Percentiles rank a stretch among this genome's conserved stretches.
phyloP scores from a whole-genome alignment of 2,329 filamentous ascomycete genomes.

The Sphaerulina musiva region DNA sequence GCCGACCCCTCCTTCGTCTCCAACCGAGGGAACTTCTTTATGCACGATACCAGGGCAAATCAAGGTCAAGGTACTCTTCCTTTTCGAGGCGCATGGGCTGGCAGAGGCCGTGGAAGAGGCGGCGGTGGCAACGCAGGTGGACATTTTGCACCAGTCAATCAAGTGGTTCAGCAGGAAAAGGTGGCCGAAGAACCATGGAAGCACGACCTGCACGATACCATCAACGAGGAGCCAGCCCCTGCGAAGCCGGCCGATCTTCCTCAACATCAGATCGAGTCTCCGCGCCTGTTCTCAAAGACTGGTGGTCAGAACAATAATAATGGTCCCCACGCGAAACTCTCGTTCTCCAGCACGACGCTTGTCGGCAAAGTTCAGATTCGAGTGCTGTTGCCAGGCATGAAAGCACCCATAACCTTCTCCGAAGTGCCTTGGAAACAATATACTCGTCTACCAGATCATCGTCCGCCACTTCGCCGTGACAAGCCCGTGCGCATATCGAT shows the following conservation, averaged over 20 bases:
- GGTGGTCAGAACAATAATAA: slow-evolving; percentile 8
- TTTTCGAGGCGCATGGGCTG: slow-evolving; percentile 30
- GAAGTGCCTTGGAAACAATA: slow-evolving; percentile 81
- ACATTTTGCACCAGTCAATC: slow-evolving; percentile 46
- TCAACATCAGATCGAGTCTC: slow-evolving; percentile 24
- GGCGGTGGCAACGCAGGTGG: slow-evolving; percentile 52
- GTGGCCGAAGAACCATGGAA: slow-evolving; percentile 74
- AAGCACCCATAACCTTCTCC: slow-evolving; percentile 62
- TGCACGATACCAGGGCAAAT: slow-evolving; percentile 72
- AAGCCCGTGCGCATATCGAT: slow-evolving; percentile 93
- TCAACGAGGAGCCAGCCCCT: slow-evolving; percentile 41
- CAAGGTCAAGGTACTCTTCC: slow-evolving; percentile 20
- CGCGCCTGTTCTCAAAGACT: slow-evolving; percentile 24
- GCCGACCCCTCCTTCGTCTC: slow-evolving; percentile 90
- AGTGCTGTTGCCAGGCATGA: slow-evolving; percentile 71
- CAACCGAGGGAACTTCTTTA: slow-evolving; percentile 90
- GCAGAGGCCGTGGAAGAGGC: slow-evolving; percentile 59
- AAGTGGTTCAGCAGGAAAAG: slow-evolving; percentile 43
- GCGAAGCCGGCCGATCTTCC: slow-evolving; percentile 15
- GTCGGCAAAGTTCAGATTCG: slow-evolving; percentile 81
- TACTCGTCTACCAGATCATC: slow-evolving; percentile 88
- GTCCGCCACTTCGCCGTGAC: slow-evolving; percentile 86
- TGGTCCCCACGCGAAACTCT: slow-evolving; percentile 23
- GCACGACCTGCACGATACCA: slow-evolving; percentile 77
- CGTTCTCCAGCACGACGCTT: slow-evolving; percentile 73